Evolutionary conservation across 148 eudicot genomes (phyloP).

Genomic region (Silene latifolia): DNA sequence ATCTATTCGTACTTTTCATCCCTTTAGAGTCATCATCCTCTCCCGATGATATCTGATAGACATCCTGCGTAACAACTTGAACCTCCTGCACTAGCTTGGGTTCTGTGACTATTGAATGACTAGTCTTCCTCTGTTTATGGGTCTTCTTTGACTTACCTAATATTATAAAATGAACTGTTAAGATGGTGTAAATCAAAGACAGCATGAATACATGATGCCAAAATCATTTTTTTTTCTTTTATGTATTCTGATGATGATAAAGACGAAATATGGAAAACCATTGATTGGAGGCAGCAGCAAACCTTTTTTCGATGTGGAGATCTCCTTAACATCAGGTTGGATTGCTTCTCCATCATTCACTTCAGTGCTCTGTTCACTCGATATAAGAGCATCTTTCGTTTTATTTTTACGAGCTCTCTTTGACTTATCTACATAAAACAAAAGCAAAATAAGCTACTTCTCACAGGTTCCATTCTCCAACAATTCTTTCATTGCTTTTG

Average conservation of each 20-base stretch:
- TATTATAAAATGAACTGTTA: not conserved
- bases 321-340: not conserved
- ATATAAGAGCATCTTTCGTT: conserved; percentile 24
- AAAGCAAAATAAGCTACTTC: conserved; percentile 3
- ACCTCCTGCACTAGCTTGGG: conserved; percentile 30
- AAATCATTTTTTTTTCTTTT: not conserved
- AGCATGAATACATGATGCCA: not conserved
- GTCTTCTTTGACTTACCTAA: conserved; percentile 45
- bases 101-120: conserved; percentile 18
- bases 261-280: not conserved
- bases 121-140: conserved; percentile 35
- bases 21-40: conserved; percentile 76
- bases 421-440: conserved; percentile 38
- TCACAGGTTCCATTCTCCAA: conserved; percentile 1
- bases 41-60: conserved; percentile 69
- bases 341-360: conserved; percentile 2
- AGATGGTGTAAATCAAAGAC: not conserved
- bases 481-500: not conserved
- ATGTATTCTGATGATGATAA: not conserved
- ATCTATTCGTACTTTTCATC: conserved; percentile 67
- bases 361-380: conserved; percentile 23
- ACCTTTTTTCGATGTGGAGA: conserved; percentile 4
- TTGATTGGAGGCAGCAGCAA: not conserved
- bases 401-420: conserved; percentile 41
- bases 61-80: conserved; percentile 32